Base-by-base conservation (phyloP, 106 monocot species). In the Gastrodia elata region DNA sequence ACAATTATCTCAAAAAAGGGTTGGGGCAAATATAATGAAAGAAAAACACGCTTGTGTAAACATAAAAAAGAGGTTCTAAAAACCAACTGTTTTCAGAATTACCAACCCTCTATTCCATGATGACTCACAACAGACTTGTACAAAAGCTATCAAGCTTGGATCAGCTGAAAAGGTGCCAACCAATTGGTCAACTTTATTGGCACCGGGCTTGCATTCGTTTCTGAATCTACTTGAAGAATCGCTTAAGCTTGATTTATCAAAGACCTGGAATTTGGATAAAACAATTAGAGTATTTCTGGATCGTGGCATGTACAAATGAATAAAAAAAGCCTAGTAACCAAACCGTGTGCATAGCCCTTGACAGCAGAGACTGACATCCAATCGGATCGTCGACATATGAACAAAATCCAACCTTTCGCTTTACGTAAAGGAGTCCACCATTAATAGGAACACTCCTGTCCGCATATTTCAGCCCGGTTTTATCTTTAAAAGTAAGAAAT, bases 101-200 rank as follows among this genome's bases (percentile, higher is more conserved):
- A 28, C 86, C 91, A 86, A 73, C 97, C 86, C 91, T 5, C 22
- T 82, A 20, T 80, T 79, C 80, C 80, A 83, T 25, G 77, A 78
- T 25, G 91, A 78, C 32, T 90, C 83, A 73, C 86, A 86, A 68
- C 86, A 97, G 58, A 93, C 78, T 71, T 84, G 83, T 44, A 93
- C 88, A 80, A 97, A 97, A 77, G 93, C 86, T 70, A 93, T 84
- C 70, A 97, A 83, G 56, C 97, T 97, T 78, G 97, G 97, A 85
- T 97, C 90, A 76, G 93, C 86, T 44, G 97, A 97, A 83, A 97
- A 97, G 48, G 93, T 87, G 81, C 84, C 83, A 37, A 97, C 84
- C 78, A 97, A 78, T 73, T 93, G 97, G 78, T 93, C 90, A 84
- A 97, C 59, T 76, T 86, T 83, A 40, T 78, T 74, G 4, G 77